These are phyloP conservation scores for Colletotrichum nymphaeae DNA, from an alignment of 2,329 filamentous ascomycete genomes.

Conservation along the genomic window DNA sequence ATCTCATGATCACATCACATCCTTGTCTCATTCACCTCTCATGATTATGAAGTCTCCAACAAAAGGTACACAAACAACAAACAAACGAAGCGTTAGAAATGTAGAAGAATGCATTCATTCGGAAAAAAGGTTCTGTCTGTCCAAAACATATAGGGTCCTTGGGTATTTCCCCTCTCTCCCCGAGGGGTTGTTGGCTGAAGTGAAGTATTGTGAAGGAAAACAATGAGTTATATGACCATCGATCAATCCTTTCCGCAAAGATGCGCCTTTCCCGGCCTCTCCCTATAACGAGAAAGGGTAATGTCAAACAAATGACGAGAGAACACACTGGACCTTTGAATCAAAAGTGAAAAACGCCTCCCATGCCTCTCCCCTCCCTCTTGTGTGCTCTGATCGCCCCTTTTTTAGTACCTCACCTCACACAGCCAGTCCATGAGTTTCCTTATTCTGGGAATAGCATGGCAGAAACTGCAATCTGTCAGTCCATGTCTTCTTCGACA, in stretches of 20 bases:
- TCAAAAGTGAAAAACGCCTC: slow-evolving; percentile 41
- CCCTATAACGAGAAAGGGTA: slow-evolving; percentile 5
- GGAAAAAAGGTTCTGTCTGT: slow-evolving; percentile 2
- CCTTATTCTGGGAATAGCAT: slow-evolving; percentile 69
- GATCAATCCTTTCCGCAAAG: slow-evolving; percentile 1
- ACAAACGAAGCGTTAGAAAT: slow-evolving; percentile 19
- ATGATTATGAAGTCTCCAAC: slow-evolving; percentile 2
- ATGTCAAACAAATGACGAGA: slow-evolving; percentile 1
- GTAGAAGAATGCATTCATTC: slow-evolving; percentile 2
- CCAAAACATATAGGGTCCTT: not conserved
- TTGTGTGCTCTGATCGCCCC: slow-evolving; percentile 32
- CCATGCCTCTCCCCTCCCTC: slow-evolving; percentile 40
- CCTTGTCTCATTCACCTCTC: not conserved
- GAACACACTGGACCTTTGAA: not conserved
- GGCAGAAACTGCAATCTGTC: slow-evolving; percentile 63
- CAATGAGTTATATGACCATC: not conserved
- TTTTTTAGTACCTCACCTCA: slow-evolving; percentile 42
- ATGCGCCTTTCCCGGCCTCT: slow-evolving; percentile 18
- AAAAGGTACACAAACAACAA: slow-evolving; percentile 4
- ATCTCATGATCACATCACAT: no score
- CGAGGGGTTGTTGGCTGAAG: slow-evolving; percentile 6
- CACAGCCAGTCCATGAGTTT: slow-evolving; percentile 66
- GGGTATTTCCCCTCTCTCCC: not conserved
- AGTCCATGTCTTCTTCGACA: not conserved
- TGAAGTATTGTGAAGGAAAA: not conserved